These are phyloP conservation scores for Alternaria brassicae DNA, from an alignment of 2,329 filamentous ascomycete species.

Conservation along the genomic window DNA sequence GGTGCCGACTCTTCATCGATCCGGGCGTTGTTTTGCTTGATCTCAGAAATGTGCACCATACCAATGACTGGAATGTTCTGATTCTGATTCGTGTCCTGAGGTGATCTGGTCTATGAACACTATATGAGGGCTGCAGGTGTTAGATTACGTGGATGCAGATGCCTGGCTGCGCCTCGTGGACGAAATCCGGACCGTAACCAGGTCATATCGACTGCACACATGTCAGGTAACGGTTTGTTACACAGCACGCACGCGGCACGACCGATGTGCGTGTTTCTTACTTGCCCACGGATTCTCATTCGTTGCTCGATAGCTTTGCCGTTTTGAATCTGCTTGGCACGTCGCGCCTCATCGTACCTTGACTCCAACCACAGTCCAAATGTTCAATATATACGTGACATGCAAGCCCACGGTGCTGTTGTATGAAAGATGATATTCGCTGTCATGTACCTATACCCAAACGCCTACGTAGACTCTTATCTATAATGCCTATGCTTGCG, in stretches of 20 bases:
- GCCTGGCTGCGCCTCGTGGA: not conserved
- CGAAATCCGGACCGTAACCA: not conserved
- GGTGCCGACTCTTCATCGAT: conserved; percentile 51
- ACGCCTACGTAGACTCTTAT: conserved; percentile 2
- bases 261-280: not conserved
- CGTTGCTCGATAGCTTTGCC: not conserved
- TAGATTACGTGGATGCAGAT: not conserved
- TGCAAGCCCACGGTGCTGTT: not conserved
- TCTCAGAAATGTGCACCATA: not conserved
- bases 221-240: not conserved
- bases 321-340: not conserved
- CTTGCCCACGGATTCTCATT: not conserved
- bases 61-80: not conserved
- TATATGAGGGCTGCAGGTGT: not conserved
- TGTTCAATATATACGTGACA: too few species aligned
- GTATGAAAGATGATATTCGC: not conserved
- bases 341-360: not conserved
- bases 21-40: conserved; percentile 42
- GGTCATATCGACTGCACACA: not conserved
- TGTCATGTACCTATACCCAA: not conserved
- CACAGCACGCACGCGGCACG: not conserved
- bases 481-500: conserved; percentile 22
- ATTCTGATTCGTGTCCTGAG: not conserved
- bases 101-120: not conserved
- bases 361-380: not conserved